Conservation (phyloP, 2,329 filamentous ascomycete species). For the Paecilomyces fulvus region DNA sequence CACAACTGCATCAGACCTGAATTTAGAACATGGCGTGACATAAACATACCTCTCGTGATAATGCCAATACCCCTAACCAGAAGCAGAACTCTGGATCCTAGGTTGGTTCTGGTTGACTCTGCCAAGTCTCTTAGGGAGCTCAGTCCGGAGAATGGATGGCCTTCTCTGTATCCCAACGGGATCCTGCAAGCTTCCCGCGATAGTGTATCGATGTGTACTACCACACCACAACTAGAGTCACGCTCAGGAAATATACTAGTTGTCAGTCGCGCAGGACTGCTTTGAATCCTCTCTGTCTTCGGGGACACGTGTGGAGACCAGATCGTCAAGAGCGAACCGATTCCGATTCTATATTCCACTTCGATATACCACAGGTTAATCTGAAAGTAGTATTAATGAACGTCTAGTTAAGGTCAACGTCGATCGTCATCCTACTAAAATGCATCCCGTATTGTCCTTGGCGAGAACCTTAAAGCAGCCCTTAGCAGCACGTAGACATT, state of each 20-base stretch:
- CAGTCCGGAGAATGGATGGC: conserved; percentile 28
- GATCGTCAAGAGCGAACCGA: conserved; percentile 36
- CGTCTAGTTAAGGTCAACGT: background rate
- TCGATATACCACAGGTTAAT: conserved; percentile 20
- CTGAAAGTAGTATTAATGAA: conserved; percentile 6
- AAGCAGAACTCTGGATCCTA: conserved; percentile 37
- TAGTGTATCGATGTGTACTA: conserved; percentile 38
- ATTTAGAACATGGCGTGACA: background rate
- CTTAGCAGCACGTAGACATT: conserved; percentile 9
- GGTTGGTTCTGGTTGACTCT: conserved; percentile 37
- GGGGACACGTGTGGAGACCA: conserved; percentile 43
- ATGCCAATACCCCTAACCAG: conserved; percentile 44
- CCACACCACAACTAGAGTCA: conserved; percentile 40
- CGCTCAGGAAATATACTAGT: conserved; percentile 46
- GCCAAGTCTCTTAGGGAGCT: conserved; percentile 40
- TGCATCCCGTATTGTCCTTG: conserved; percentile 15
- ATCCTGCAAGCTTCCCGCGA: conserved; percentile 27
- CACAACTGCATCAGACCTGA: background rate
- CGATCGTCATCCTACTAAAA: conserved; percentile 9
- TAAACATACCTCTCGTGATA: conserved; percentile 33
- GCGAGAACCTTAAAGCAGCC: conserved; percentile 18
- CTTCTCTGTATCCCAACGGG: conserved; percentile 31
- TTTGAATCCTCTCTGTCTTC: background rate
- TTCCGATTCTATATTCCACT: conserved; percentile 12
- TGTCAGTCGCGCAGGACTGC: conserved; percentile 32